Base-by-base conservation (phyloP, 768 basidiomycete species). In the Austroboletus festivus region DNA sequence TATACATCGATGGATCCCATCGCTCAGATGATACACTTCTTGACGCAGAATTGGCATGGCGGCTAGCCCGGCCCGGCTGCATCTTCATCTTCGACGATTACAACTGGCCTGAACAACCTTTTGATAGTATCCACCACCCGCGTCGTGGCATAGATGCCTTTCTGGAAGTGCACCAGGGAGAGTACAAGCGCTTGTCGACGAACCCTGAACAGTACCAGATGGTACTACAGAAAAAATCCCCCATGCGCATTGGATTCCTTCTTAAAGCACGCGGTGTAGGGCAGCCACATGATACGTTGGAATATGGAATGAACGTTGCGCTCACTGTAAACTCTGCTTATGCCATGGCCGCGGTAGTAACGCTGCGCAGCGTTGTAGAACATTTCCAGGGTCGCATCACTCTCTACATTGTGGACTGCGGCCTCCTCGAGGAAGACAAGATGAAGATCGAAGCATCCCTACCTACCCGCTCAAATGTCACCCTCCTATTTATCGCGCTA, bases 61-160 rank as follows among this genome's bases (percentile, higher is more conserved):
- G 82, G 5, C 63, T 83, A 16, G 76, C 79, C 3, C 67, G 70
- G 44, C 69, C 73, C 26, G 76, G 72, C 7, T 77, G 77, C 5
- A 63, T 81, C 44, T 54, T 82, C 57, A 73, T 82, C 39, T 79
- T 82, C 53, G 80, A 82, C 52, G 79, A 82, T 58, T 82, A 82
- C 53, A 67, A 70, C 31, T 82, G 80, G 81, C 57, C 72, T 23
- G 68, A 63, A 35, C 73, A 81, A 51, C 75, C 75, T 0, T 56
- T 70, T 24, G 71, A 74, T 10, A 77, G 78, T 47, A 63, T 68
- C 5, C 73, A 78, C 47, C 81, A 82, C 56, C 81, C 81, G 0
- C 76, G 74, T 56, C 71, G 78, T 0, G 80, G 78, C 4, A 74
- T 81, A 46, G 79, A 82, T 44, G 72, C 76, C 10, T 82, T 83